Percentiles rank a stretch among this genome's conserved stretches.
Evolutionary conservation across 768 basidiomycete species (phyloP).

Genomic region (Antrodiella citrinella): DNA sequence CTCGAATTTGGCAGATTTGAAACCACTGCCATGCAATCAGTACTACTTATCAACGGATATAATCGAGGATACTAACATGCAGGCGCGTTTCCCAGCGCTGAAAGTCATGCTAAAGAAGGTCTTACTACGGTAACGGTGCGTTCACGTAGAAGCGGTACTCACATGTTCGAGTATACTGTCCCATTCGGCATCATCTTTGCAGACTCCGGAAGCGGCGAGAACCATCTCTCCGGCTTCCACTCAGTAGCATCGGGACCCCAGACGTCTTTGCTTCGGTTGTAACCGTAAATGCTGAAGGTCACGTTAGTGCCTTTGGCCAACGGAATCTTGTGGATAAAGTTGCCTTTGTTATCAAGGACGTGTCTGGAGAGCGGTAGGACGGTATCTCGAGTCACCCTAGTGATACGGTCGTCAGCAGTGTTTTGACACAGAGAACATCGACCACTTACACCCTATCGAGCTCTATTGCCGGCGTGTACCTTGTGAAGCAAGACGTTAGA

Average conservation of each 20-base stretch:
- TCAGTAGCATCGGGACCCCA: slow-evolving; percentile 54
- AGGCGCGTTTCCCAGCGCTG: slow-evolving; percentile 24
- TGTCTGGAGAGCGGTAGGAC: background rate
- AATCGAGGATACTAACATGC: slow-evolving; percentile 22
- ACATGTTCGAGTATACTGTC: slow-evolving; percentile 1
- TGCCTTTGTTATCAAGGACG: background rate
- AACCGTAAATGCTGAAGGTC: slow-evolving; percentile 3
- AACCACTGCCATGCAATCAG: slow-evolving; percentile 27
- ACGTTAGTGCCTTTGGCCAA: background rate
- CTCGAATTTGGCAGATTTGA: slow-evolving; percentile 36
- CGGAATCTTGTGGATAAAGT: background rate
- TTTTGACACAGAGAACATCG: too few relatives aligned
- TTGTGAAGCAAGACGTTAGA: too few relatives aligned
- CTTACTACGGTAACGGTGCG: too few relatives aligned
- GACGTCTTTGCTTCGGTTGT: slow-evolving; percentile 40
- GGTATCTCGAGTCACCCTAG: too few relatives aligned
- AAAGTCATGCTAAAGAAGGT: slow-evolving; percentile 32
- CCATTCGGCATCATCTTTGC: background rate
- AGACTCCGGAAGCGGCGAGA: slow-evolving; percentile 16
- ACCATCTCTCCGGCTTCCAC: slow-evolving; percentile 59
- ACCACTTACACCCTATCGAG: background rate
- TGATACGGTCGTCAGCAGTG: too few relatives aligned
- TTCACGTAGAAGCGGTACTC: too few relatives aligned
- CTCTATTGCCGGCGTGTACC: background rate
- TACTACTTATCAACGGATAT: background rate